Evolutionary conservation across 2,329 filamentous ascomycete genomes (phyloP), one percentile per base, ranked within the genome.

Genomic region (Colletotrichum graminicola): DNA sequence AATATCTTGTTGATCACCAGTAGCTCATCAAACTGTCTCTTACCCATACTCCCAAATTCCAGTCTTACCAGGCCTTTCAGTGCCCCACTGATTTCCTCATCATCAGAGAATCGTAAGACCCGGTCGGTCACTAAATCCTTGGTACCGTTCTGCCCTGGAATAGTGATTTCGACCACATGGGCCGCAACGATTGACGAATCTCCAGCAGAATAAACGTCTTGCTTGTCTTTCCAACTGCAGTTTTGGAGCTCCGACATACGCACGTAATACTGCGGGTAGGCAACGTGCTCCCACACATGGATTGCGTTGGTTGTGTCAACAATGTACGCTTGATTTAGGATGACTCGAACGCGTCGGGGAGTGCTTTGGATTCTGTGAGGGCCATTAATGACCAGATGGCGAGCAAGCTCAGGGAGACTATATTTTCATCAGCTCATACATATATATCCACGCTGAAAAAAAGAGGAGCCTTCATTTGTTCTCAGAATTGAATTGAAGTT

Each of bases 201-300:
- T 18, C 75, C 77, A 10, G 79, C 75, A 5, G 75, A 71, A 5
- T 71, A 52, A 29, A 83, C 74, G 0, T 74, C 65, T 52, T 78
- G 64, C 6, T 75, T 76, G 55, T 82, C 79, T 6, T 55, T 73
- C 41, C 75, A 62, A 6, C 74, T 75, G 62, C 77, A 78, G n/a
- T 79, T 75, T 12, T 69, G 76, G 6, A 83, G 68, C 49, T 77
- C 79, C 0, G 70, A 54, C 0, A 63, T 59, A 0, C 82, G 82
- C 3, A 86, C 75, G 65, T 85, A 86, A 68, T 81, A 83, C 34
- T 86, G 80, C 1, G 85, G 86, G 74, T 86, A 88, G 66, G 77
- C 82, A 1, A 82, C 79, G 71, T 88, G 85, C 74, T 85, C 83
- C 83, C 83, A 85, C 11, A 84, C 79, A 67, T 79, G 80, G 21